phyloP scores from a whole-genome alignment of 2,329 filamentous ascomycete genomes.

The Alternaria sp. region DNA sequence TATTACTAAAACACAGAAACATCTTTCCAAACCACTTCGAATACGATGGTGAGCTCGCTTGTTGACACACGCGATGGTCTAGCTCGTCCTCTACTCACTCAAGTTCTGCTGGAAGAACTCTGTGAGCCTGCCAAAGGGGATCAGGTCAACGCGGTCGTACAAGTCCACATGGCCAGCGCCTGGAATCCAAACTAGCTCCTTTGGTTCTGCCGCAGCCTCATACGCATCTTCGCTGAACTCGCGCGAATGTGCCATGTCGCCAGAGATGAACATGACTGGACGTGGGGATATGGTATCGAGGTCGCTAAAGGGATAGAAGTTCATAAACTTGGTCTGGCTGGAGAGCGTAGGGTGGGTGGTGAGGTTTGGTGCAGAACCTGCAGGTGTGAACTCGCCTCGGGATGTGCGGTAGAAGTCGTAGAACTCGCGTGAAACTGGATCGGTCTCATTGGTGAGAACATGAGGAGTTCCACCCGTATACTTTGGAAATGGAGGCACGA shows the following conservation, averaged over 20 bases:
- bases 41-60: background rate
- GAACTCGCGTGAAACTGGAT: slow-evolving; percentile 36
- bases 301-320: slow-evolving; percentile 42
- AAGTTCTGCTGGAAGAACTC: slow-evolving; percentile 28
- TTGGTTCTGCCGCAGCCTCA: slow-evolving; percentile 43
- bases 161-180: slow-evolving; percentile 49
- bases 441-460: slow-evolving; percentile 28
- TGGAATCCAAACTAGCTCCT: slow-evolving; percentile 47
- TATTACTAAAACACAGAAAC: background rate
- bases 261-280: slow-evolving; percentile 37
- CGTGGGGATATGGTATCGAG: slow-evolving; percentile 44
- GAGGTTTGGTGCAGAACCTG: slow-evolving; percentile 20
- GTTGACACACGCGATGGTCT: background rate
- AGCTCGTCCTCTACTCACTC: background rate
- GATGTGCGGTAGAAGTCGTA: slow-evolving; percentile 12
- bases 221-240: slow-evolving; percentile 43
- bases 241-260: slow-evolving; percentile 38
- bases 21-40: background rate
- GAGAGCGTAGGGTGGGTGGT: slow-evolving; percentile 46
- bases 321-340: slow-evolving; percentile 41
- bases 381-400: background rate
- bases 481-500: background rate
- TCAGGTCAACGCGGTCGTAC: slow-evolving; percentile 50
- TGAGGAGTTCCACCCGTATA: slow-evolving; percentile 15
- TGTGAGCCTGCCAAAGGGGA: slow-evolving; percentile 45